These are phyloP conservation scores for Phytophthora tubulina DNA, from an alignment of 352 stramenopile species.

Conservation along the genomic window DNA sequence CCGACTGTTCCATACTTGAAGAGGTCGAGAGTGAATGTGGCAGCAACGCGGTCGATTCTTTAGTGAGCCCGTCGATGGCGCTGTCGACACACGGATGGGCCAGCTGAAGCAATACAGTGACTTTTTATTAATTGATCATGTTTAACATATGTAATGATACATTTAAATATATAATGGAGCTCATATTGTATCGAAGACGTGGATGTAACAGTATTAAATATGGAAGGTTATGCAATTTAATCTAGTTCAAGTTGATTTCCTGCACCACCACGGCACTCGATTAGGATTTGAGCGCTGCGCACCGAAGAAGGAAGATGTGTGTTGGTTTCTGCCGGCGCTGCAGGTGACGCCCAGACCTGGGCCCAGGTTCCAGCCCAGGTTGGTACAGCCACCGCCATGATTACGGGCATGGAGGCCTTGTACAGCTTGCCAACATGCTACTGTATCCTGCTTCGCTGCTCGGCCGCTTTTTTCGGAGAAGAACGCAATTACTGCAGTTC, in stretches of 20 bases:
- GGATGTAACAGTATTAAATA: background rate
- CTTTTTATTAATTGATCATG: too few relatives aligned
- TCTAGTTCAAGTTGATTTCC: slow-evolving; percentile 12
- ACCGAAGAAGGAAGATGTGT: slow-evolving; percentile 23
- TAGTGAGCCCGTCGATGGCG: slow-evolving; percentile 19
- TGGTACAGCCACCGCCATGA: background rate
- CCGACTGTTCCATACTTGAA: background rate
- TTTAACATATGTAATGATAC: too few relatives aligned
- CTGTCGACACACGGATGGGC: slow-evolving; percentile 1
- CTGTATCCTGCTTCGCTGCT: background rate
- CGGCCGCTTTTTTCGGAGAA: background rate
- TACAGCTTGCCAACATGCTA: background rate
- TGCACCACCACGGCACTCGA: background rate
- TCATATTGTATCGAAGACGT: background rate
- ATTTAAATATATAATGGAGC: too few relatives aligned
- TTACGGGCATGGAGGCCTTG: background rate
- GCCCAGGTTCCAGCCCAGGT: background rate
- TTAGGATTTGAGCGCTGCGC: slow-evolving; percentile 2
- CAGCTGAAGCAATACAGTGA: background rate
- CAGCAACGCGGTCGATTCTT: slow-evolving; percentile 16
- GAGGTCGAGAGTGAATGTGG: slow-evolving; percentile 26
- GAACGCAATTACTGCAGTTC: slow-evolving; percentile 15
- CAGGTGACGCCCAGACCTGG: background rate
- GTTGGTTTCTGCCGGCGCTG: background rate
- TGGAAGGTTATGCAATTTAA: background rate